Conservation (phyloP, 116 monocot genomes). For the Posidonia oceanica region DNA sequence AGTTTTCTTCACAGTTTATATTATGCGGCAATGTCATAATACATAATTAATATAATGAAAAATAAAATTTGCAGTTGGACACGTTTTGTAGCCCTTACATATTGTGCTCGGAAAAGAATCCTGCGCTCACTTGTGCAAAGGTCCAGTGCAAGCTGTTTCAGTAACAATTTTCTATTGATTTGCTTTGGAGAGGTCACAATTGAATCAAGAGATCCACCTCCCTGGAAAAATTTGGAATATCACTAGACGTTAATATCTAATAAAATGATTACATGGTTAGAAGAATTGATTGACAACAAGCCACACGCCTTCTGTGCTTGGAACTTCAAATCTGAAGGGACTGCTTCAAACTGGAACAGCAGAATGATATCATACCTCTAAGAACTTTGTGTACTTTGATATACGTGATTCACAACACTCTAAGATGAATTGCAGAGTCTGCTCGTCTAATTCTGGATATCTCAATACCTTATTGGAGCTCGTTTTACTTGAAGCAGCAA, state of each 20-base stretch:
- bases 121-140: constrained; percentile 76
- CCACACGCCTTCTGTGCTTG: neutral
- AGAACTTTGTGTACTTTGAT: constrained; percentile 66
- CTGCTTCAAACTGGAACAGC: neutral
- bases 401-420: constrained; percentile 73
- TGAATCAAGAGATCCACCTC: constrained; percentile 26
- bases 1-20: too few relatives aligned
- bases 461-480: constrained; percentile 20
- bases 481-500: constrained; percentile 48
- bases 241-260: neutral
- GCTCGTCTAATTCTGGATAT: constrained; percentile 73
- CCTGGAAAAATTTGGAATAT: constrained; percentile 23
- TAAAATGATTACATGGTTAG: neutral
- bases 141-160: constrained; percentile 68
- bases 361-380: constrained; percentile 48
- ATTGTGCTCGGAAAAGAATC: constrained; percentile 79
- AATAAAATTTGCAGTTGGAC: neutral
- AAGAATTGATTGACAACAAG: neutral
- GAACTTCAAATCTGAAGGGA: neutral
- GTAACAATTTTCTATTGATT: constrained; percentile 49
- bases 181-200: constrained; percentile 37
- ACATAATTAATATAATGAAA: too few relatives aligned
- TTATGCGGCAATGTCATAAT: too few relatives aligned
- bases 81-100: constrained; percentile 34
- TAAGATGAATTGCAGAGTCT: constrained; percentile 70